Evolutionary conservation across 805 yeast species (phyloP), one percentile per base, ranked within the genome.

Genomic region (Starmera amethionina): DNA sequence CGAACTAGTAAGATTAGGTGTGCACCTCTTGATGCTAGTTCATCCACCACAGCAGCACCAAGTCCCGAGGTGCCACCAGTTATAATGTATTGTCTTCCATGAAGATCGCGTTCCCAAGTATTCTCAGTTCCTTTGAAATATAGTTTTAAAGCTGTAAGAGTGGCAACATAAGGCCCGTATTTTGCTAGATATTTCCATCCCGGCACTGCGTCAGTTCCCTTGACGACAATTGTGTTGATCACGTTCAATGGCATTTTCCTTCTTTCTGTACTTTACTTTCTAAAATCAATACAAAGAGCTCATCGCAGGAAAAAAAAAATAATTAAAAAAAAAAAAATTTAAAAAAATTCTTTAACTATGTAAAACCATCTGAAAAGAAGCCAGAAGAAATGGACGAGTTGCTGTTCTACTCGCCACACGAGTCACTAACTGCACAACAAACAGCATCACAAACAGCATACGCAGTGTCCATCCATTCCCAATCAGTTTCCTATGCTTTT

Each of bases 21-120:
- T 0, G 97, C 97, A 4, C 98, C 98, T 38, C 75, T 62, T 0
- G 48, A 41, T 0, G 97, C 97, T 51, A 93, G 57, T 29, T 88
- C 88, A 31, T 70, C 67, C 0, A 76, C 93, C 4, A 84, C 72
- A 4, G 75, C 72, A 0, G 90, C 82, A 1, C 98, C 98, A 44
- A 87, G 58, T 0, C 97, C 97, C 1, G 94, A 73, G 0, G 97
- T 90, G 2, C 95, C 98, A n/a, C 98, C 98, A 0, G 93, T 82
- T 7, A 85, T 69, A 16, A 84, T 65, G 51, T 70, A 82, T 5
- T 89, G 97, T 52, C 79, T 78, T 2, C 97, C 97, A 55, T 93
- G 96, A 56, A 90, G 62, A 47, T 88, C 89, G 44, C 97, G 70
- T 45, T 86, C 95, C 96, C 96, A 90, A 0, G 88, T 83, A 61